Conservation (phyloP, 495 filamentous ascomycete species). For the Penicillium canescens region DNA sequence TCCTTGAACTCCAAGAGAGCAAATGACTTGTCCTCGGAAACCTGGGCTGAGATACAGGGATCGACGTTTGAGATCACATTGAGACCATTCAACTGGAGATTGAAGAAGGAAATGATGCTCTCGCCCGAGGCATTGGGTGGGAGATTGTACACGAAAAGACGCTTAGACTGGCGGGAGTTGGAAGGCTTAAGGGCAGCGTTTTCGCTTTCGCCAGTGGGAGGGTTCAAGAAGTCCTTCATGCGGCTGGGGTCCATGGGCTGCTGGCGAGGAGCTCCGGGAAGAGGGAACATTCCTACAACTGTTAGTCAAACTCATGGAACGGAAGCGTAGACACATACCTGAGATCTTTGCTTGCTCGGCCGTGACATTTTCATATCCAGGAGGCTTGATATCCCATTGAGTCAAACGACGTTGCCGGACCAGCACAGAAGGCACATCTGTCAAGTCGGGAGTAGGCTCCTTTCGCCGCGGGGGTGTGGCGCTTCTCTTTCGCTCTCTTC, state of each 20-base stretch:
- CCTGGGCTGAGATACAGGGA: conserved; percentile 81
- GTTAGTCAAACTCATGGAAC: conserved; percentile 8
- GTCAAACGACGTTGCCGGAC: conserved; percentile 87
- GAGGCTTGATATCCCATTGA: conserved; percentile 99
- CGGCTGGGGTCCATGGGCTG: conserved; percentile 95
- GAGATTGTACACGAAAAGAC: conserved; percentile 83
- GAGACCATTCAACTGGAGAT: conserved; percentile 89
- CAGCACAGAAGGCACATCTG: conserved; percentile 73
- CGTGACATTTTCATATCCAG: conserved; percentile 97
- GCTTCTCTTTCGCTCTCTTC: conserved; percentile 73
- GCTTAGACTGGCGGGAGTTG: conserved; percentile 90
- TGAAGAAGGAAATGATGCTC: conserved; percentile 80
- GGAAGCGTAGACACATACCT: conserved; percentile 42
- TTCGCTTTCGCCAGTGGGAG: conserved; percentile 71
- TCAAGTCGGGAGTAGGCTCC: conserved; percentile 95
- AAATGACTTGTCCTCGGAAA: conserved; percentile 75
- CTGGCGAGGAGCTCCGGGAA: conserved; percentile 91
- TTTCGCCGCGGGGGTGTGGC: conserved; percentile 81
- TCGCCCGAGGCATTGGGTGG: conserved; percentile 70
- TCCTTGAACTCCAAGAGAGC: conserved; percentile 91
- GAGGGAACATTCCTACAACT: conserved; percentile 82
- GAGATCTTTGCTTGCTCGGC: conserved; percentile 98
- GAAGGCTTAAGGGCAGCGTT: conserved; percentile 83
- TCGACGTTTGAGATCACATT: conserved; percentile 85
- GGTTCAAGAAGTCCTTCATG: conserved; percentile 93